Evolutionary conservation across 371 early-diverging fungal species (phyloP), one percentile per base, ranked within the genome.

Genomic region (Capillidium heterosporum): DNA sequence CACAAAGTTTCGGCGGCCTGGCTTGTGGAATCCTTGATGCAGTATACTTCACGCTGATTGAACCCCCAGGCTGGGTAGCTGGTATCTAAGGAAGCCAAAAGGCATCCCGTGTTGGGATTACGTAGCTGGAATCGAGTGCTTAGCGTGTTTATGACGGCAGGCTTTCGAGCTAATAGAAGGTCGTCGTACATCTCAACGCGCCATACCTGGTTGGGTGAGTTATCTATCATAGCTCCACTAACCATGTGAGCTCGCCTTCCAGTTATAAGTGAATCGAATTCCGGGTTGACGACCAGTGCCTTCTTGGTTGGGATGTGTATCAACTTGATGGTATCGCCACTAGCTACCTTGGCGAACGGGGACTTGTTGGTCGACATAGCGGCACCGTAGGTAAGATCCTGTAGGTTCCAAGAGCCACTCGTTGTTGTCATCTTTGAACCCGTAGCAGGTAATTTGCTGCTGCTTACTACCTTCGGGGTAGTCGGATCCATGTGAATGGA

Each of bases 31-130:
- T 55, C 43, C 43, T 55, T 55, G 26, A 42, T 28, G n/a, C 55
- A 55, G 15, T 42, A 55, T 26, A 55, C 55, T 43, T 55, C 55
- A 13, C 19, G 43, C 27, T 55, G 55, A 43, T 21, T 4, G 19
- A 91, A 95, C 15, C 99, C 99, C 99, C 99, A 99, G 59, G 86
- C 78, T 3, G 99, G 99, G 42, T 95, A 76, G 27, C 76, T 78
- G 21, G 75, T 78, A 32, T 82, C 80, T 39, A 82, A 75, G 8
- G 86, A 78, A 1, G 76, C 68, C 52, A 99, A 71, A 28, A 90
- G 80, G 64, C 95, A 96, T n/a, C 84, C 84, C 28, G 79, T 67
- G 27, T 65, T 60, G 2, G 67, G 69, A 66, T 98, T 94, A 28
- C 86, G 78, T 56, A 99, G 71, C 17, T 88, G 82, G 65, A 99